Evolutionary conservation across 2,329 filamentous ascomycete genomes (phyloP).

Genomic region (Monosporascus cannonballus): DNA sequence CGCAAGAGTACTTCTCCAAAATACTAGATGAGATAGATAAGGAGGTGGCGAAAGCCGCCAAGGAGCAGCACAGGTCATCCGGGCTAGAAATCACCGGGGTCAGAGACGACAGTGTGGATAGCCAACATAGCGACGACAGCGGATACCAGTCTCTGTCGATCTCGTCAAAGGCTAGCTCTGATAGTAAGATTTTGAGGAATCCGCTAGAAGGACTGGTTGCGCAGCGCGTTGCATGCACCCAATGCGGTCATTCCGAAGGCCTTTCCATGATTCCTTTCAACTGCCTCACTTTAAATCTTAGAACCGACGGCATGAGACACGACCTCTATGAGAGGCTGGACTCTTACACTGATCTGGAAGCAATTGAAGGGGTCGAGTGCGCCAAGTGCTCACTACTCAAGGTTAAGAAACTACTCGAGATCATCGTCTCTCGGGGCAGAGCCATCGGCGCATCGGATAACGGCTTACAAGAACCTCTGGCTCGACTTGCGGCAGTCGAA

Average conservation of each 20-base stretch:
- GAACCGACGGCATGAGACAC: slow-evolving; percentile 53
- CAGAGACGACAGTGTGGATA: slow-evolving; percentile 37
- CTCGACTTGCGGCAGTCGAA: slow-evolving; percentile 60
- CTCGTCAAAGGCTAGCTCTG: slow-evolving; percentile 29
- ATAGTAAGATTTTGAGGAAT: slow-evolving; percentile 48
- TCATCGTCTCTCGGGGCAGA: slow-evolving; percentile 37
- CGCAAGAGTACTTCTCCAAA: slow-evolving; percentile 94
- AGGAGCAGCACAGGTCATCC: slow-evolving; percentile 22
- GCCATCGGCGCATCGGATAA: slow-evolving; percentile 35
- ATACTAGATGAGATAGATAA: slow-evolving; percentile 80
- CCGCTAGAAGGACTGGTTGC: slow-evolving; percentile 84
- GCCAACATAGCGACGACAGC: slow-evolving; percentile 50
- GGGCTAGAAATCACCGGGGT: slow-evolving; percentile 34
- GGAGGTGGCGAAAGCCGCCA: slow-evolving; percentile 54
- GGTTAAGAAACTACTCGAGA: slow-evolving; percentile 40
- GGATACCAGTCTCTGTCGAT: slow-evolving; percentile 45
- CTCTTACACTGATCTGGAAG: slow-evolving; percentile 77
- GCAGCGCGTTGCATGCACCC: slow-evolving; percentile 80
- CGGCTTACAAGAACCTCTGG: slow-evolving; percentile 41
- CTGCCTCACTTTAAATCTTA: slow-evolving; percentile 81
- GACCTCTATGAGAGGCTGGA: slow-evolving; percentile 75
- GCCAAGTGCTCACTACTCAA: slow-evolving; percentile 79
- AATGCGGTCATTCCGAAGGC: slow-evolving; percentile 81
- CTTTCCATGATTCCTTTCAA: slow-evolving; percentile 90
- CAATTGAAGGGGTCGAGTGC: slow-evolving; percentile 86